Base-by-base conservation (phyloP, 441 rosid genomes). In the Populus hybrid region DNA sequence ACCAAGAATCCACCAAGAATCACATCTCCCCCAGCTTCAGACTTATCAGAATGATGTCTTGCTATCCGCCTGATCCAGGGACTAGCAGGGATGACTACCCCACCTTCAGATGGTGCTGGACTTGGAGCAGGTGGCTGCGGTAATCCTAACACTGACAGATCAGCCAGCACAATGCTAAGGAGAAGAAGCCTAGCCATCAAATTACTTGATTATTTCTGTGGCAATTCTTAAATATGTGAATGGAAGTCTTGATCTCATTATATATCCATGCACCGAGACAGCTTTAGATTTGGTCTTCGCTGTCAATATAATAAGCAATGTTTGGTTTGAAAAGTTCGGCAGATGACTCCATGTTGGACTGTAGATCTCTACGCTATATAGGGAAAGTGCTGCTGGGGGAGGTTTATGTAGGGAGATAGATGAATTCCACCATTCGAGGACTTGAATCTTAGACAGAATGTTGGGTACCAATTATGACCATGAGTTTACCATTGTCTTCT, bases 1-100 rank as follows among this genome's bases (percentile, higher is more conserved):
- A 64, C 31, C 65, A 80, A 36, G 63, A 84, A 84, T 29, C 87
- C 89, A 53, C 85, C 86, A 23, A 84, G 83, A 68, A 84, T 74
- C 70, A 83, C 68, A 65, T 82, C 88, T 23, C 82, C 83, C 16
- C 85, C 89, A 0, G 76, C 82, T 1, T 64, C 73, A 21, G 68
- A 73, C 28, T 35, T 36, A 0, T 26, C 77, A 7, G 2, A 5
- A 74, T 67, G 84, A 69, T 80, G 84, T 76, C 71, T 74, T n/a
- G 65, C 78, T 3, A 81, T 74, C 72, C 73, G 72, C 73, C 86
- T 77, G 59, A 69, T 64, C 2, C 35, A 76, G 7, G 76, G 76
- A 42, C 36, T 64, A 1, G 74, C 74, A 20, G 50, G 21, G 12
- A 69, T 36, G 53, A 7, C 23, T 2, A 20, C 7, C 23, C 79